Evolutionary conservation across 768 basidiomycete genomes (phyloP).

Genomic region (Fibroporia radiculosa): DNA sequence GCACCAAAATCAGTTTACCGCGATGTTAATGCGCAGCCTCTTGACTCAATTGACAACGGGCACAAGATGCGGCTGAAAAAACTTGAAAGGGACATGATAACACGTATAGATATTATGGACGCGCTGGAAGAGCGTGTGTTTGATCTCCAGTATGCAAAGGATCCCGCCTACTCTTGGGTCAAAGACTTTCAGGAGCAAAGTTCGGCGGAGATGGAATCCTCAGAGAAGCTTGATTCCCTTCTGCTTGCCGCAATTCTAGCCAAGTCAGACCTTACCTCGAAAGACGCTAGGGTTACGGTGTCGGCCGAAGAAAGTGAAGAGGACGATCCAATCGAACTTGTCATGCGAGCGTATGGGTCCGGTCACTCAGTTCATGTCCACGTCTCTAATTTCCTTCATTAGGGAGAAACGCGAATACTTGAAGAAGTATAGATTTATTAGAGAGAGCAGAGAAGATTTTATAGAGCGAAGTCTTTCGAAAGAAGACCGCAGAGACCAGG

Average conservation of each 20-base stretch:
- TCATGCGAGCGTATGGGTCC: neutral
- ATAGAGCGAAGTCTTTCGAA: neutral
- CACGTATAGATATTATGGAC: neutral
- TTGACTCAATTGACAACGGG: neutral
- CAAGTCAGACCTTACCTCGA: too few relatives aligned
- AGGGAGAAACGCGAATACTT: neutral
- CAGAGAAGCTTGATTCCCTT: too few relatives aligned
- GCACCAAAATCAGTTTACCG: neutral
- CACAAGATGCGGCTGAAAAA: neutral
- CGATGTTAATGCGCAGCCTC: neutral
- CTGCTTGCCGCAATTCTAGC: too few relatives aligned
- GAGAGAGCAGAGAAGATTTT: neutral
- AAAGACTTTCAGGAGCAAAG: neutral
- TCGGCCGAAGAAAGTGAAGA: neutral
- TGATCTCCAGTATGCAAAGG: conserved; percentile 1
- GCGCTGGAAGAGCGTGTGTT: neutral
- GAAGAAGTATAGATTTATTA: neutral
- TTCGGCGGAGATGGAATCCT: too few relatives aligned
- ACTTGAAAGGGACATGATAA: neutral
- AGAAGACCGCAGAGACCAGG: neutral
- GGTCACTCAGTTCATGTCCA: neutral
- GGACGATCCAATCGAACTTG: neutral
- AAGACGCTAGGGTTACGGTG: neutral
- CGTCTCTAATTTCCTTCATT: neutral
- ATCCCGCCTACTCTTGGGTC: conserved; percentile 1